Percentiles rank a stretch among this genome's conserved stretches.
phyloP scores from a whole-genome alignment of 768 basidiomycete species.

The Hysterangium stoloniferum region DNA sequence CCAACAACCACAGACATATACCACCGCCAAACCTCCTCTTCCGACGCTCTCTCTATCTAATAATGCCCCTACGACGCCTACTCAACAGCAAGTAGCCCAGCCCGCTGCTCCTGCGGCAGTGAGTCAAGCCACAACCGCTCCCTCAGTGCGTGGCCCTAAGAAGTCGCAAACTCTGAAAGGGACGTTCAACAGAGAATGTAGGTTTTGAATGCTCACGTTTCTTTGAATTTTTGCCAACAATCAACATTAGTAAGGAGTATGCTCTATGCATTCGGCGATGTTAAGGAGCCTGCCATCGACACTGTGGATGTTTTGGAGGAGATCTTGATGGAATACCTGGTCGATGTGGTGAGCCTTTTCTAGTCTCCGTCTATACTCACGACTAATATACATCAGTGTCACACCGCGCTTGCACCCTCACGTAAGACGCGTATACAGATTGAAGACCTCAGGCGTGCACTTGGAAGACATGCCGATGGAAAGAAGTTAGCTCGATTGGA shows the following conservation, averaged over 20 bases:
- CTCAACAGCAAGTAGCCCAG: slow-evolving; percentile 4
- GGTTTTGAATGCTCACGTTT: slow-evolving; percentile 23
- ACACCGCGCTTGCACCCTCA: slow-evolving; percentile 60
- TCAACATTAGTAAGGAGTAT: slow-evolving; percentile 57
- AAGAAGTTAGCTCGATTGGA: slow-evolving; percentile 92
- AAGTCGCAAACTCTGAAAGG: slow-evolving; percentile 68
- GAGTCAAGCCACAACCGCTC: slow-evolving; percentile 23
- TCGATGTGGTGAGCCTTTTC: slow-evolving; percentile 61
- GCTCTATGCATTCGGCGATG: slow-evolving; percentile 94
- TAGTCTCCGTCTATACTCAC: not conserved
- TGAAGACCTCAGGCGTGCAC: slow-evolving; percentile 74
- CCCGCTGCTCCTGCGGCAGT: slow-evolving; percentile 17
- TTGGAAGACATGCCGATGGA: slow-evolving; percentile 80
- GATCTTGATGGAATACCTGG: slow-evolving; percentile 84
- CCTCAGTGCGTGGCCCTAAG: slow-evolving; percentile 41
- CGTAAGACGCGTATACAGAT: slow-evolving; percentile 72
- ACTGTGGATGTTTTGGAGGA: slow-evolving; percentile 92
- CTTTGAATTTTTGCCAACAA: slow-evolving; percentile 1
- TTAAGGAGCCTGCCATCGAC: slow-evolving; percentile 79
- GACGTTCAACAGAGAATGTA: slow-evolving; percentile 74
- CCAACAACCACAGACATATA: slow-evolving; percentile 34
- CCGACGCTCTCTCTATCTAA: slow-evolving; percentile 4
- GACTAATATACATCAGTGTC: slow-evolving; percentile 41
- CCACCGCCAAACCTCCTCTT: slow-evolving; percentile 9
- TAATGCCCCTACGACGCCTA: slow-evolving; percentile 18